These are phyloP conservation scores for Phialocephala sp. DNA, from an alignment of 2,329 filamentous ascomycete genomes.

Conservation along the genomic window DNA sequence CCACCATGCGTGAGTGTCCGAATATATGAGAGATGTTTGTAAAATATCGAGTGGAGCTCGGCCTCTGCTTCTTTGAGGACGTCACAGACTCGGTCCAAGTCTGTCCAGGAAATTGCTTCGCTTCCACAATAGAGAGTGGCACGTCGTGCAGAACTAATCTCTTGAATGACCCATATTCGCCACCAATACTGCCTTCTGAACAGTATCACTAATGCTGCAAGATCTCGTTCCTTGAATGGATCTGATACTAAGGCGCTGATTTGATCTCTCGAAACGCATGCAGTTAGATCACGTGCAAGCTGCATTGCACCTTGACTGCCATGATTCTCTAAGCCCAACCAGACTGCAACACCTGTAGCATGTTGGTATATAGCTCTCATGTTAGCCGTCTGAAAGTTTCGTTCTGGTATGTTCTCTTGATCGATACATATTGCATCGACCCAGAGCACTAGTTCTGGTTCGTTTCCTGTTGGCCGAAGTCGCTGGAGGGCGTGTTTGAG, in stretches of 20 bases:
- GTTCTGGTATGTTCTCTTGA: slow-evolving; percentile 33
- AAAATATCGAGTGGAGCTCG: slow-evolving; percentile 29
- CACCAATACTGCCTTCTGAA: slow-evolving; percentile 49
- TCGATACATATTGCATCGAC: slow-evolving; percentile 39
- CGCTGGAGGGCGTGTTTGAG: slow-evolving; percentile 33
- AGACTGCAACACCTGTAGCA: slow-evolving; percentile 34
- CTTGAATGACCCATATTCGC: slow-evolving; percentile 51
- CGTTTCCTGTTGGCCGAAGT: slow-evolving; percentile 25
- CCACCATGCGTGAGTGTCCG: slow-evolving; percentile 34
- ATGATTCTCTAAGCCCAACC: slow-evolving; percentile 29
- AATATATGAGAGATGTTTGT: slow-evolving; percentile 28
- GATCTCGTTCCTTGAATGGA: slow-evolving; percentile 26
- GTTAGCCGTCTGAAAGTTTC: slow-evolving; percentile 31
- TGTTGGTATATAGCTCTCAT: slow-evolving; percentile 38
- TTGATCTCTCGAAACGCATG: slow-evolving; percentile 18
- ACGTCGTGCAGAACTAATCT: slow-evolving; percentile 46
- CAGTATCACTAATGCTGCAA: slow-evolving; percentile 43
- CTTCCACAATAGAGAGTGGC: slow-evolving; percentile 47
- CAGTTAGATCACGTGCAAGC: slow-evolving; percentile 30
- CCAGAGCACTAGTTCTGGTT: slow-evolving; percentile 32
- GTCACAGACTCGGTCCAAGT: slow-evolving; percentile 41
- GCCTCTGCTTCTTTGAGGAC: slow-evolving; percentile 27
- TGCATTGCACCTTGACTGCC: slow-evolving; percentile 26
- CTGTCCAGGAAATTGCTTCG: slow-evolving; percentile 45
- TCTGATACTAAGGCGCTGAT: slow-evolving; percentile 26